Evolutionary conservation across 73 alveolate genomes (phyloP).

Genomic region (Paramecium biaurelia): DNA sequence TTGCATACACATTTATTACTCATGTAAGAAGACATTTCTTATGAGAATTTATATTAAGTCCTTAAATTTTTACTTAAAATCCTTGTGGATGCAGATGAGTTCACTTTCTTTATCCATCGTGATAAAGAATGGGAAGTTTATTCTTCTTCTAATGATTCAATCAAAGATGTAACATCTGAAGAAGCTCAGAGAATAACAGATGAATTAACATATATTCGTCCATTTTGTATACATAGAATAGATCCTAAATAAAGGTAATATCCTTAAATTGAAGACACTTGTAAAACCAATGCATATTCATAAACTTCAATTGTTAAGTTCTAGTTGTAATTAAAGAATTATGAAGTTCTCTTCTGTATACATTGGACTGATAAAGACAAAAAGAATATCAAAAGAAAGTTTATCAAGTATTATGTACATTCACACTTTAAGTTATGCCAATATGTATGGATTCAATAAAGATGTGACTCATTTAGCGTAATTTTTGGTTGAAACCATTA

Average conservation of each 20-base stretch:
- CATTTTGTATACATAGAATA: constrained; percentile 14
- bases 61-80: background rate
- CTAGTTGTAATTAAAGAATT: background rate
- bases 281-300: background rate
- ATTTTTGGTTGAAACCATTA: constrained; percentile 34
- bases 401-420: background rate
- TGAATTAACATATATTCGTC: constrained; percentile 22
- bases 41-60: constrained; percentile 41
- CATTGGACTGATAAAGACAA: constrained; percentile 53
- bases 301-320: constrained; percentile 17
- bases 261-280: constrained; percentile 16
- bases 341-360: constrained; percentile 16
- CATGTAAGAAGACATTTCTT: constrained; percentile 43
- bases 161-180: constrained; percentile 40
- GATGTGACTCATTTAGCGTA: constrained; percentile 38
- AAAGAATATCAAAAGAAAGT: constrained; percentile 41
- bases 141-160: constrained; percentile 10
- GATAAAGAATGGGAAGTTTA: constrained; percentile 51
- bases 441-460: constrained; percentile 46
- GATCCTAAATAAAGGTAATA: background rate
- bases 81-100: constrained; percentile 47
- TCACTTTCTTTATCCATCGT: constrained; percentile 27
- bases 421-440: background rate
- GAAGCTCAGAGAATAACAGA: constrained; percentile 9
- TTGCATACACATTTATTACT: constrained; percentile 36